Base-by-base conservation (phyloP, 352 stramenopile genomes). In the Phytophthora cajani region DNA sequence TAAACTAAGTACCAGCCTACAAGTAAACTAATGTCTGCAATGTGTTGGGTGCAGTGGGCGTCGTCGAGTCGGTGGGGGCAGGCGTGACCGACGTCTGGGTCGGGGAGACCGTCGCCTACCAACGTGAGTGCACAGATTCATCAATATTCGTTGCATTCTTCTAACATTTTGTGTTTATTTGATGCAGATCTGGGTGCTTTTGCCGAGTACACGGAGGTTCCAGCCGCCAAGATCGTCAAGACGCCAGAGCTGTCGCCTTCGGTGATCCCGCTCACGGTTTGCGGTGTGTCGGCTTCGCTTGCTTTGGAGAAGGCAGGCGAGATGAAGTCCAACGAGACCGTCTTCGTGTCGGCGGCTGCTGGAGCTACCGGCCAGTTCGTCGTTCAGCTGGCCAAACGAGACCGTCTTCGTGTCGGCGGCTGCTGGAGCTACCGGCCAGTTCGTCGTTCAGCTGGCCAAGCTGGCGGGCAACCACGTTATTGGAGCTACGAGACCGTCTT, bases 371-470 rank as follows among this genome's bases (percentile, higher is more conserved):
- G 91, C 0, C 71, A 94, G 21, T 91, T 94, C 46, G 91, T 87
- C 21, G 75, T 95, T 38, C 90, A 97, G 55, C 75, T 97, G 44
- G 89, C 84, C 19, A 87, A 88, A n/a, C n/a, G n/a, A n/a, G n/a
- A n/a, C n/a, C n/a, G 70, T 86, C n/a, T 71, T 84, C 27, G 69
- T 84, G 40, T 78, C 71, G 4, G 78, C 70, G 8, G 76, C 73
- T 5, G 71, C 75, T 3, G 84, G 90, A 21, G 89, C 85, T 27
- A 96, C 87, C 4, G 91, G 91, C 0, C 71, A 94, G 21, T 91
- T 94, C 46, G 91, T 87, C 21, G 75, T 95, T 38, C 90, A 97
- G 55, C 75, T 97, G 44, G 89, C 84, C 19, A 87, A 88, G 46
- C 75, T 81, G 21, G 64, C 89, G 11, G 81, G 81, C 42, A 86